Conservation (phyloP, 2,329 filamentous ascomycete species). For the Drechslera avenae region DNA sequence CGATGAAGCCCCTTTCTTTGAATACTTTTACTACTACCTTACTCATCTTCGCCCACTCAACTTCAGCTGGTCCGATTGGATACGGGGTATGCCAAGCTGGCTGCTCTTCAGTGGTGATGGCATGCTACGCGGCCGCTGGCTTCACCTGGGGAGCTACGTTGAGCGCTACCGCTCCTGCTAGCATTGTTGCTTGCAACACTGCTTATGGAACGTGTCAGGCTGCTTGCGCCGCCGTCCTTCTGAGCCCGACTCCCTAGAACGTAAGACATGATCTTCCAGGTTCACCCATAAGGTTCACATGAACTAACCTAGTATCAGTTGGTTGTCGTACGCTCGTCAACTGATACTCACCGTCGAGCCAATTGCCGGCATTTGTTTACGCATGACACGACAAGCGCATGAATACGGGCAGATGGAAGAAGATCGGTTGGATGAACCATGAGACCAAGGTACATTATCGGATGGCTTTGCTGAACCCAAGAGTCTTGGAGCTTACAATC, state of each 20-base stretch:
- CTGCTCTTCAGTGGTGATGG: constrained; percentile 52
- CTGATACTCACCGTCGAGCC: too few relatives aligned
- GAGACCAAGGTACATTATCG: too few relatives aligned
- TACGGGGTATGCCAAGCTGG: constrained; percentile 58
- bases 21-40: not conserved
- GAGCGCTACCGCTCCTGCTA: constrained; percentile 48
- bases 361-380: too few relatives aligned
- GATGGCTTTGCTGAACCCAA: too few relatives aligned
- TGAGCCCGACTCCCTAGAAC: constrained; percentile 42
- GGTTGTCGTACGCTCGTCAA: too few relatives aligned
- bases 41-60: constrained; percentile 1
- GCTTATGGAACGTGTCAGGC: constrained; percentile 55
- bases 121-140: constrained; percentile 55
- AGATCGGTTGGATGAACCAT: too few relatives aligned
- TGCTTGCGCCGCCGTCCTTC: constrained; percentile 48
- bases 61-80: constrained; percentile 37
- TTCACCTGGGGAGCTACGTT: constrained; percentile 50
- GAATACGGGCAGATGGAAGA: too few relatives aligned
- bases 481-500: too few relatives aligned
- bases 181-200: constrained; percentile 53
- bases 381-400: too few relatives aligned
- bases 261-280: not conserved
- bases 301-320: too few relatives aligned
- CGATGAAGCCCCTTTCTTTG: not conserved
- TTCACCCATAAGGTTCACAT: too few relatives aligned